Percentiles rank a stretch among this genome's conserved stretches.
Conservation (phyloP, 169 alveolate species). For the Cryptosporidium xiaoi region DNA sequence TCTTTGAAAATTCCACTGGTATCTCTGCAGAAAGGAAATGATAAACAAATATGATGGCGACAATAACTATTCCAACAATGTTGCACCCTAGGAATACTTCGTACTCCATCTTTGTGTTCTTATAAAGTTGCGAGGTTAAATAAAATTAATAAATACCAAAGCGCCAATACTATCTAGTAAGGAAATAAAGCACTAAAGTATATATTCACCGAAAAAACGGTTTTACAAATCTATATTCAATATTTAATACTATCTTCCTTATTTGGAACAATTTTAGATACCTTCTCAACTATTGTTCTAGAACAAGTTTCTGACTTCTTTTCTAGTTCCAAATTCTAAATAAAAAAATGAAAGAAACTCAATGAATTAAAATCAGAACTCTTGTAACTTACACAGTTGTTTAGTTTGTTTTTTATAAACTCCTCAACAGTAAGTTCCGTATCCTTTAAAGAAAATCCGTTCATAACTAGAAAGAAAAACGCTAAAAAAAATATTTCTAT, state of each 20-base stretch:
- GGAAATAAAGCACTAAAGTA: neutral
- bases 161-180: conserved; percentile 19
- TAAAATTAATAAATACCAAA: neutral
- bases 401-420: conserved; percentile 15
- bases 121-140: neutral
- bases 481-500: neutral
- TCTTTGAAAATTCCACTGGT: conserved; percentile 33
- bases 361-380: neutral
- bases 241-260: neutral
- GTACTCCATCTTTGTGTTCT: conserved; percentile 35
- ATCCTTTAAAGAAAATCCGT: too few species aligned
- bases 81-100: conserved; percentile 72
- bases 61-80: conserved; percentile 50
- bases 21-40: conserved; percentile 44
- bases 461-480: too few species aligned
- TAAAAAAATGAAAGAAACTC: neutral
- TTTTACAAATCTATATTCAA: neutral
- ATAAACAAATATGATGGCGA: conserved; percentile 37
- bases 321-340: conserved; percentile 31
- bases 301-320: conserved; percentile 1
- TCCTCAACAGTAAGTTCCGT: conserved; percentile 62
- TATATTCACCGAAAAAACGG: too few species aligned
- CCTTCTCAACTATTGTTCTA: neutral
- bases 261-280: conserved; percentile 1
- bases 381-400: conserved; percentile 34